Evolutionary conservation across 257 asterid genomes (phyloP), one percentile per base, ranked within the genome.

Genomic region (Dorcoceras hygrometricum): DNA sequence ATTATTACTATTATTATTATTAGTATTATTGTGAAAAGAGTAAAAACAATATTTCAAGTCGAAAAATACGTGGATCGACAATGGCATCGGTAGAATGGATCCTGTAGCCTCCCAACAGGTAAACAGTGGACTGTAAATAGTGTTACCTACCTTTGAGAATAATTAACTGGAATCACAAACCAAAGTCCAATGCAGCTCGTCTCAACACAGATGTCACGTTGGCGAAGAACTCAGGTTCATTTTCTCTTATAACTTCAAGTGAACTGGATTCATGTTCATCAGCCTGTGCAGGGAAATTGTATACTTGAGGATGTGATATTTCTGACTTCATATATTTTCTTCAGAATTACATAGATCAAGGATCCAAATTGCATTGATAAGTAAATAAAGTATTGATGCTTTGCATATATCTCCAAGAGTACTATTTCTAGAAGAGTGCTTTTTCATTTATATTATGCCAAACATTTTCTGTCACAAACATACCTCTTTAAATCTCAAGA

Each of bases 261-360:
- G 97, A 82, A 67, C 62, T 80, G n/a, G 86, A 85, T 84, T 93
- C 99, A 34, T 90, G 99, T 70, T 88, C 95, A 68, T 90, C 95
- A 65, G 88, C 97, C 98, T 93, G 81, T 72, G 67, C 62, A 65
- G 53, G 63, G 66, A 68, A 19, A 43, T 51, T 16, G 22, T n/a
- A 6, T 25, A 55, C 46, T 24, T 59, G 29, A 67, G 63, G 69
- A 59, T 28, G 26, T 54, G 10, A 29, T 3, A 43, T 26, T 66
- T 32, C 20, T 16, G 23, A 23, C 28, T 31, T 43, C 5, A 18
- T 23, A 26, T 6, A 16, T n/a, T n/a, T n/a, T n/a, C n/a, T n/a
- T n/a, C n/a, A n/a, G n/a, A n/a, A n/a, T n/a, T n/a, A n/a, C n/a
- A n/a, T n/a, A n/a, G n/a, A n/a, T n/a, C n/a, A n/a, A n/a, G n/a